These are phyloP conservation scores for Herpomyces periplanetae DNA, from an alignment of 2,329 filamentous ascomycete species.

Conservation along the genomic window DNA sequence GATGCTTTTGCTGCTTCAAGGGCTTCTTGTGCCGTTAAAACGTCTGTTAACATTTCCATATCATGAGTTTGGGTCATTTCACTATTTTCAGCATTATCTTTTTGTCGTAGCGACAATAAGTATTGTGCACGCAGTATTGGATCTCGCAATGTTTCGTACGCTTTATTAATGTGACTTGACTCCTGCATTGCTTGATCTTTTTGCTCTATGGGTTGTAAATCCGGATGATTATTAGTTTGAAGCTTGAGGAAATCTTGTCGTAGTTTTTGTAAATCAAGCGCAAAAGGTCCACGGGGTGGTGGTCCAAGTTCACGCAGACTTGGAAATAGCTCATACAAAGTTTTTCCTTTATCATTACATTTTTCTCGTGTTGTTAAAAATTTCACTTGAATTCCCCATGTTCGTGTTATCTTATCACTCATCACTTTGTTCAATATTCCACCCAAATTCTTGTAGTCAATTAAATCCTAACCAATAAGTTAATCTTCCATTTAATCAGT, in stretches of 20 bases:
- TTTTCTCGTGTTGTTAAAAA: too few relatives aligned
- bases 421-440: too few relatives aligned
- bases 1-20: too few relatives aligned
- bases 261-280: slow-evolving; percentile 24
- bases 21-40: slow-evolving; percentile 22
- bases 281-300: slow-evolving; percentile 35
- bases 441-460: too few relatives aligned
- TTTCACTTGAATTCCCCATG: too few relatives aligned
- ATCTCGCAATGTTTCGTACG: slow-evolving; percentile 43
- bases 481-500: too few relatives aligned
- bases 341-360: too few relatives aligned
- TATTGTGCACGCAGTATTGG: slow-evolving; percentile 64
- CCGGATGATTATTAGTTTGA: slow-evolving; percentile 36
- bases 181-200: not conserved
- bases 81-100: slow-evolving; percentile 38
- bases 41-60: slow-evolving; percentile 29
- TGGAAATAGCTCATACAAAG: slow-evolving; percentile 66
- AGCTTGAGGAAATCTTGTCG: slow-evolving; percentile 54
- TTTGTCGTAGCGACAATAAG: slow-evolving; percentile 21
- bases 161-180: slow-evolving; percentile 43
- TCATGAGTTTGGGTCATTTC: slow-evolving; percentile 30
- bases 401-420: too few relatives aligned
- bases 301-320: slow-evolving; percentile 31
- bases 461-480: too few relatives aligned
- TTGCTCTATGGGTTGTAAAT: slow-evolving; percentile 15